Base-by-base conservation (phyloP, 495 filamentous ascomycete species). In the Aspergillus carlsbadensis region DNA sequence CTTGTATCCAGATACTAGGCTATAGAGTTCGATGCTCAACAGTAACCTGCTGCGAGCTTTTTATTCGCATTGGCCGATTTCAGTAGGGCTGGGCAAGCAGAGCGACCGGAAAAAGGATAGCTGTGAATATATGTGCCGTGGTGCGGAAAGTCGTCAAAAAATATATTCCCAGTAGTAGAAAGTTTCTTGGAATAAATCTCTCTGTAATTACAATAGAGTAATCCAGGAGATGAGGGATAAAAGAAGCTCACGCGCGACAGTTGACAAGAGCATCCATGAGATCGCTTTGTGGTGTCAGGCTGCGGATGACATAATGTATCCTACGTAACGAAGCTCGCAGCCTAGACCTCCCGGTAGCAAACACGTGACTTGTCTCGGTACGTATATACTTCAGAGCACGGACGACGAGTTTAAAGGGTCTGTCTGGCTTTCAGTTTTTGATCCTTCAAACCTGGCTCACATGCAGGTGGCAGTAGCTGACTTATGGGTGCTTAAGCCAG, bases 291-390 rank as follows among this genome's bases (percentile, higher is more conserved):
- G 50, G 56, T 60, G 61, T 58, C 53, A 56, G 57, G 61, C 58
- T 37, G 57, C 52, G 58, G 73, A 76, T 76, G 73, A 76, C 73
- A 75, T 75, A 75, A 76, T 73, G 68, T 57, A 63, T 66, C 62
- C 31, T 51, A 63, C 60, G 67, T 68, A 68, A 71, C 26, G 17
- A 10, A 59, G 34, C 54, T 37, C 53, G 63, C 35, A 57, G 57
- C 61, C 60, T 65, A 59, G 52, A 52, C 49, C 52, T 18, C 49
- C 52, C 26, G 37, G 24, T 13, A 36, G 20, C 26, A 14, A 26
- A 8, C n/a, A 20, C 45, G 34, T 33, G 22, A 33, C 26, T 15
- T n/a, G n/a, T n/a, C n/a, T n/a, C n/a, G 26, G 11, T 33, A 18
- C 6, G 37, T 11, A n/a, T n/a, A 41, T 41, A 41, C 26, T 29